A percentile compares a stretch with the other conserved stretches of the same genome.
Evolutionary conservation across 2,329 filamentous ascomycete genomes (phyloP).

Genomic region (Sodiomyces alkalinus): DNA sequence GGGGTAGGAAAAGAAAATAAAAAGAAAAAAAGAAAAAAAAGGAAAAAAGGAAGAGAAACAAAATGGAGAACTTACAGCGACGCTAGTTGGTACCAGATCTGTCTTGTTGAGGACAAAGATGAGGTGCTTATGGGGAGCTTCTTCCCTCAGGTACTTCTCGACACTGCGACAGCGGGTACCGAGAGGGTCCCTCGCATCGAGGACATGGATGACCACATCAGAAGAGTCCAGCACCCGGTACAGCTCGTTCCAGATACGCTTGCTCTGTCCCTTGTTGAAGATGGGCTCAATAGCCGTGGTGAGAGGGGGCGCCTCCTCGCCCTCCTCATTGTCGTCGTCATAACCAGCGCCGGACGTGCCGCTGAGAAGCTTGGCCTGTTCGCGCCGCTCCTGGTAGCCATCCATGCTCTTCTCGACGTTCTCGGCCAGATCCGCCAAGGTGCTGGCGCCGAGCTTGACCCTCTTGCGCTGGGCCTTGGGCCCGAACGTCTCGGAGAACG

Average conservation of each 20-base stretch:
- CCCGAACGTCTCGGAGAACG: slow-evolving; percentile 81
- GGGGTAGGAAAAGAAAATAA: slow-evolving; percentile 6
- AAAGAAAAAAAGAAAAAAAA: slow-evolving; percentile 6
- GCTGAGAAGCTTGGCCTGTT: slow-evolving; percentile 63
- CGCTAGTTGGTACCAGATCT: slow-evolving; percentile 79
- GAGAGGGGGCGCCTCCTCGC: slow-evolving; percentile 27
- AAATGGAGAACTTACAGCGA: slow-evolving; percentile 86
- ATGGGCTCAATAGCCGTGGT: slow-evolving; percentile 66
- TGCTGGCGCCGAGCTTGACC: slow-evolving; percentile 74
- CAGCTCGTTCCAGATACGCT: slow-evolving; percentile 93
- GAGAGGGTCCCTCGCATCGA: slow-evolving; percentile 78
- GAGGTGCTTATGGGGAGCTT: slow-evolving; percentile 84
- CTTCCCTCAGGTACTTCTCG: slow-evolving; percentile 40
- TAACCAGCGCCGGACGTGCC: slow-evolving; percentile 46
- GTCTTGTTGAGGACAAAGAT: slow-evolving; percentile 84
- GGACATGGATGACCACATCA: slow-evolving; percentile 88
- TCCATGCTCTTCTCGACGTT: slow-evolving; percentile 70
- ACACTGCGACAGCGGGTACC: slow-evolving; percentile 71
- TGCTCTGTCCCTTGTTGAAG: slow-evolving; percentile 88
- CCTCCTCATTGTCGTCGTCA: slow-evolving; percentile 31
- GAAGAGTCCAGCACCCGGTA: slow-evolving; percentile 92
- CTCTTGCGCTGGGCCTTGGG: slow-evolving; percentile 87
- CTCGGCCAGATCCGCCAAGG: slow-evolving; percentile 66
- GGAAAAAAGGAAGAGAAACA: too few relatives aligned
- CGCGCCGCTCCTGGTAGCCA: slow-evolving; percentile 63